A percentile compares a stretch with the other conserved stretches of the same genome.
Conservation (phyloP, 805 yeast species). For the Barnettozyma sp. region DNA sequence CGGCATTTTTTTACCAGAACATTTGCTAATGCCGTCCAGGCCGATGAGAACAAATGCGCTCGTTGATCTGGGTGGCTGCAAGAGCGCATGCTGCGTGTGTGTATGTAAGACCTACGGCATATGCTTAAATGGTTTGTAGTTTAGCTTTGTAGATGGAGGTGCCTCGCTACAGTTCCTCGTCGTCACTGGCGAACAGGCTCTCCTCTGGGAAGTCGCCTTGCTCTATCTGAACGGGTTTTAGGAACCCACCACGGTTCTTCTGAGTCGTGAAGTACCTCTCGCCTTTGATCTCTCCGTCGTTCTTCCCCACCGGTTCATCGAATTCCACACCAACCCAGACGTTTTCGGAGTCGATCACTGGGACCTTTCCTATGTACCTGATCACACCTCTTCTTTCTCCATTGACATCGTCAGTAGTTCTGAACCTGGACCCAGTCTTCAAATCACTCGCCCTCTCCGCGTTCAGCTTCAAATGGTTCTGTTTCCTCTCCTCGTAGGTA, state of each 20-base stretch:
- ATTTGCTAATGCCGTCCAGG: no score
- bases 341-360: slow-evolving; percentile 45
- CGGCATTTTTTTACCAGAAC: no score
- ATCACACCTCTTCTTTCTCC: slow-evolving; percentile 66
- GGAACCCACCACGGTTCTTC: slow-evolving; percentile 66
- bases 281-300: slow-evolving; percentile 70
- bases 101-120: no score
- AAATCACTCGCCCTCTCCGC: slow-evolving; percentile 30
- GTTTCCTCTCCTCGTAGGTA: slow-evolving; percentile 28
- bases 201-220: slow-evolving; percentile 59
- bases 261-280: slow-evolving; percentile 48
- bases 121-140: no score
- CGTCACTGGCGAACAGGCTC: slow-evolving; percentile 38
- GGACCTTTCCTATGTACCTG: slow-evolving; percentile 60
- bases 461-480: slow-evolving; percentile 23
- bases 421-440: slow-evolving; percentile 47
- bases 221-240: slow-evolving; percentile 60
- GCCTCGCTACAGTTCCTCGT: slow-evolving; percentile 35
- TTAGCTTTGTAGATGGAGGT: no score
- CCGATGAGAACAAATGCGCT: no score
- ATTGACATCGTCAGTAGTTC: slow-evolving; percentile 36
- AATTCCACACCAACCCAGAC: slow-evolving; percentile 82
- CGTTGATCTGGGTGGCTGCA: no score
- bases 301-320: slow-evolving; percentile 82
- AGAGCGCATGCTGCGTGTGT: no score